Evolutionary conservation across 345 rosid species (phyloP).

Genomic region (Nephelium lappaceum): DNA sequence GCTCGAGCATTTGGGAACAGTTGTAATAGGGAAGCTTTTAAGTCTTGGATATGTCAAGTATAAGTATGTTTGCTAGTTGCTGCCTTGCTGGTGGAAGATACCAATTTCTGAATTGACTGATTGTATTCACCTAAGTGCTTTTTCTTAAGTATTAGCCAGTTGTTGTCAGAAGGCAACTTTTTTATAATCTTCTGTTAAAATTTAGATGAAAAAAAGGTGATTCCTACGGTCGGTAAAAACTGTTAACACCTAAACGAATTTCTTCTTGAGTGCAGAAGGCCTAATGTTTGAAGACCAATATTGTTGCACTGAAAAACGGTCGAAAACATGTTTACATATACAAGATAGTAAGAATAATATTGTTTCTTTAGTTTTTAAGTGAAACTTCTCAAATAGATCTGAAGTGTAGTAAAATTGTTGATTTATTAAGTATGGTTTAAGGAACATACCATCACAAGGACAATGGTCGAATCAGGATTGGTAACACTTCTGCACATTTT

Average conservation of each 20-base stretch:
- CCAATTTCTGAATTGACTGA: background rate
- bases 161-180: background rate
- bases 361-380: background rate
- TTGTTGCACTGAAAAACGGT: background rate
- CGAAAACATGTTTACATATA: background rate
- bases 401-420: background rate
- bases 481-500: no score
- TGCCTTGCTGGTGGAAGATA: background rate
- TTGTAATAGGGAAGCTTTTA: background rate
- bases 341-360: background rate
- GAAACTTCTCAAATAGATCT: background rate
- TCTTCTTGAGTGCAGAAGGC: background rate
- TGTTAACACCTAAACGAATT: background rate
- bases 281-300: background rate
- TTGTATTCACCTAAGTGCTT: background rate
- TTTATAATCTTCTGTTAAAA: background rate
- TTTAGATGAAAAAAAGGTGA: background rate
- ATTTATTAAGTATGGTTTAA: background rate
- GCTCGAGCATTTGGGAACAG: background rate
- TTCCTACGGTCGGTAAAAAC: background rate
- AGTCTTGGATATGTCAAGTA: conserved; percentile 2
- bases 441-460: no score
- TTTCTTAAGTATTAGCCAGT: background rate
- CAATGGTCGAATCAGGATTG: no score
- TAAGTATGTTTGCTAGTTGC: conserved; percentile 10